Base-by-base conservation (phyloP, 2,329 filamentous ascomycete species). In the Talaromyces amestolkiae region DNA sequence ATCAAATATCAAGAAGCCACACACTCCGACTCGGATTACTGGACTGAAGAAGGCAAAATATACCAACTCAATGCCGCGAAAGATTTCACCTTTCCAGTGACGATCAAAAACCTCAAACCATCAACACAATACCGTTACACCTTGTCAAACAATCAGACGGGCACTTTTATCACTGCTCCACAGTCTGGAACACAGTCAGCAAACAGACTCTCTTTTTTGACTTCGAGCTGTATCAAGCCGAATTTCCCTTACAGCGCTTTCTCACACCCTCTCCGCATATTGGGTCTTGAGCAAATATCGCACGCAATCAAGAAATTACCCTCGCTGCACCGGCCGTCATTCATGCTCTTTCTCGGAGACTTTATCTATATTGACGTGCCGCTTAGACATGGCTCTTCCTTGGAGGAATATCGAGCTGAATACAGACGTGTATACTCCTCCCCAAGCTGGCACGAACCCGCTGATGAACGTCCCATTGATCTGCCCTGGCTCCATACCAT, bases 401-500 rank as follows among this genome's bases (percentile, higher is more conserved):
- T 84, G 1, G 88, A 91, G 63, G 88, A 93, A 72, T 99, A 97
- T 76, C 87, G 93, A 59, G 87, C 92, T 74, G 93, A 97, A 74
- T 99, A 99, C 74, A 89, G 94, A 22, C 92, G 96, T 71, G 89
- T 97, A n/a, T 99, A 99, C 74, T 90, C 92, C 0, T 97, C 93
- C 2, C 94, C 94, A 0, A 94, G 97, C 69, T 99, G 95, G 95
- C 83, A 68, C 15, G 66, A 86, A 0, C 81, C 87, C 0, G 88
- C 91, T 11, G 87, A 87, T 0, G 84, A 90, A 70, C 89, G 92
- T 64, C 73, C 76, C 27, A 74, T 78, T 27, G 71, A 77, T 59
- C 82, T 98, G n/a, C 96, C 93, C 71, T 99, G 95, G 95, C 92
- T 98, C 53, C 95, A 99, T 73, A 93, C 96, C 2, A 86, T 97